Percentiles rank a stretch among this genome's conserved stretches.
These are phyloP conservation scores for cucumber (Cucumis sativus) DNA, from an alignment of 306 rosid genomes.

Conservation along the genomic window DNA sequence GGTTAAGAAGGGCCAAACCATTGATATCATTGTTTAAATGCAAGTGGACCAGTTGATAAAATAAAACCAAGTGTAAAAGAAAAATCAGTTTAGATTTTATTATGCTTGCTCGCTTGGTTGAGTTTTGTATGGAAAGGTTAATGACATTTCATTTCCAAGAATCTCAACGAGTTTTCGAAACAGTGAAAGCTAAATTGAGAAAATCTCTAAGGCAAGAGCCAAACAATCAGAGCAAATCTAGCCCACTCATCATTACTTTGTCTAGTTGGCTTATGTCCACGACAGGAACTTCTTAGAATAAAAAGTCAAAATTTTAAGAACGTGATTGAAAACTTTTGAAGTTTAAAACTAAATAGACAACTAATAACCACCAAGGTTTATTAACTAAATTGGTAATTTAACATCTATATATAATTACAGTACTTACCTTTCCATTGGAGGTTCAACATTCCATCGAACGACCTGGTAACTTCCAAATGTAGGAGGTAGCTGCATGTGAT, in stretches of 20 bases:
- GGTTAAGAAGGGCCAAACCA: too few species aligned
- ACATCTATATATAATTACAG: background rate
- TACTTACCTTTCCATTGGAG: constrained; percentile 41
- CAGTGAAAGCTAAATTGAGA: background rate
- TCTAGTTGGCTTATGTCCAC: background rate
- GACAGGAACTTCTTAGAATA: background rate
- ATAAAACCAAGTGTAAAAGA: background rate
- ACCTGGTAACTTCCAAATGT: constrained; percentile 55
- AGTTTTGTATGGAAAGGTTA: background rate
- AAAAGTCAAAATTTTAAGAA: background rate
- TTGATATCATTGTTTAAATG: too few species aligned
- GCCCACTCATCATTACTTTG: background rate
- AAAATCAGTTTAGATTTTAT: background rate
- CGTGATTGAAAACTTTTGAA: background rate
- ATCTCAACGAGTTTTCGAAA: background rate
- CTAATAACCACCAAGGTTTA: background rate
- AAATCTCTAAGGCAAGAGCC: background rate
- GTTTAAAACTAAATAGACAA: background rate
- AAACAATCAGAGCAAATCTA: background rate
- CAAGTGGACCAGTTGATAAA: background rate
- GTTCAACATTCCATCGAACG: constrained; percentile 51
- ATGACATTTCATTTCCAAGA: background rate
- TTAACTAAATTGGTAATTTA: background rate
- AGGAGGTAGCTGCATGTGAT: constrained; percentile 56
- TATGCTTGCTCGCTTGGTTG: background rate